Evolutionary conservation across 1,139 yeast genomes (phyloP).

Genomic region (Blastobotrys proliferans): DNA sequence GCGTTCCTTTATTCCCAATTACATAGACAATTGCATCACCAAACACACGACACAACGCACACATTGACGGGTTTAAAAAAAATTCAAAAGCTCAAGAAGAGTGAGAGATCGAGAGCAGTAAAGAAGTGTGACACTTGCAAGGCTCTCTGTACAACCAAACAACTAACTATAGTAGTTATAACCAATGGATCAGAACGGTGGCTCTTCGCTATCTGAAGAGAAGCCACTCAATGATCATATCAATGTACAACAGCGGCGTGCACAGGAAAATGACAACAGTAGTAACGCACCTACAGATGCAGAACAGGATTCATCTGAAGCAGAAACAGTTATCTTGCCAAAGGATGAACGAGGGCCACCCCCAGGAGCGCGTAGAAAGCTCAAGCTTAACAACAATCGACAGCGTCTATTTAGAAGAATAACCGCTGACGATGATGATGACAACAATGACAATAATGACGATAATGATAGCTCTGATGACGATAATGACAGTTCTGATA

Average conservation of each 20-base stretch:
- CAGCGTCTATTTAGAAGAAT: conserved; percentile 16
- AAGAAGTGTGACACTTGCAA: too few species aligned
- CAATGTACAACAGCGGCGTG: neutral
- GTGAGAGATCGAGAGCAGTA: too few species aligned
- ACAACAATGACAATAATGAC: conserved; percentile 12
- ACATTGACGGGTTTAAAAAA: too few species aligned
- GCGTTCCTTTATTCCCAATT: too few species aligned
- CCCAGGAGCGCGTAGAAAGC: neutral
- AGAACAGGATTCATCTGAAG: conserved; percentile 32
- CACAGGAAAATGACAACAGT: neutral
- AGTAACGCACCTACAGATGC: conserved; percentile 15
- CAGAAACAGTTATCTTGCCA: conserved; percentile 36
- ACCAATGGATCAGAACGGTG: too few species aligned
- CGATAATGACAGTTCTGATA: conserved; percentile 9
- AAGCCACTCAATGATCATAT: too few species aligned
- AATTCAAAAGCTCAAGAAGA: too few species aligned
- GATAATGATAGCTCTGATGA: conserved; percentile 6
- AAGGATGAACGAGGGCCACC: conserved; percentile 12
- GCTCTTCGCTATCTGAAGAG: too few species aligned
- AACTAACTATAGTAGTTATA: too few species aligned
- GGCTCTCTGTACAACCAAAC: too few species aligned
- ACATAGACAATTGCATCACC: too few species aligned
- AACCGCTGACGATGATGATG: conserved; percentile 20
- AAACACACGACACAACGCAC: too few species aligned
- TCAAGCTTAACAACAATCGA: conserved; percentile 9